Evolutionary conservation across 1,284 basidiomycete species (phyloP).

Genomic region (Heterobasidion occidentale): DNA sequence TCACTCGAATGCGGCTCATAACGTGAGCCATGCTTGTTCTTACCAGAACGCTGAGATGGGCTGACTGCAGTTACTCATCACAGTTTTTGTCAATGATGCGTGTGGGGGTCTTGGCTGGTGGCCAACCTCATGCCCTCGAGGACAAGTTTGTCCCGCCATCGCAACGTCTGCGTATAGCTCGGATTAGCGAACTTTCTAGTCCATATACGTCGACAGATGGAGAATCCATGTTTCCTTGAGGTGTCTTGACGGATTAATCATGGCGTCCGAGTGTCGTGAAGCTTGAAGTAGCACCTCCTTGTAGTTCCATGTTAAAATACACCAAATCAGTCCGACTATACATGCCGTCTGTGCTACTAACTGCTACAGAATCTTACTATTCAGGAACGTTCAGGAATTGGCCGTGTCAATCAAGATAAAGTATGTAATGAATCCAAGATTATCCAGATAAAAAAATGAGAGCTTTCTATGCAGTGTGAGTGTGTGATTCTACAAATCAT

Average conservation of each 20-base stretch:
- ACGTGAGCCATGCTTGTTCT: conserved; percentile 34
- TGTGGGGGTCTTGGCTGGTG: conserved; percentile 79
- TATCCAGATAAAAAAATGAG: too few relatives aligned
- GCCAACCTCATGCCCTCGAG: conserved; percentile 53
- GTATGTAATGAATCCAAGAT: too few relatives aligned
- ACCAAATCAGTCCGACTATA: too few relatives aligned
- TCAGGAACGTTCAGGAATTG: too few relatives aligned
- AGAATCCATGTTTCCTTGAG: background rate
- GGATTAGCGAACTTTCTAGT: conserved; percentile 50
- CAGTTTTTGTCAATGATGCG: conserved; percentile 81
- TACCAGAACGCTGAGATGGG: background rate
- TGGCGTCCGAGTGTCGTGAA: too few relatives aligned
- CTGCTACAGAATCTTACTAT: too few relatives aligned
- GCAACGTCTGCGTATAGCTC: conserved; percentile 60
- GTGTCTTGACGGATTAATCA: background rate
- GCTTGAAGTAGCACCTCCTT: too few relatives aligned
- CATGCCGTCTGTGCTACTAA: too few relatives aligned
- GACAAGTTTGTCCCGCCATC: conserved; percentile 61
- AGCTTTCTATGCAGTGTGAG: too few relatives aligned
- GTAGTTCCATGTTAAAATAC: too few relatives aligned
- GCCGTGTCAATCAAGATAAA: too few relatives aligned
- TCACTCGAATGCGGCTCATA: conserved; percentile 87
- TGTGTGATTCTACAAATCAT: too few relatives aligned
- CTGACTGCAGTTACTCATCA: background rate
- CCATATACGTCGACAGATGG: conserved; percentile 24